Evolutionary conservation across 495 filamentous ascomycete genomes (phyloP), one percentile per base, ranked within the genome.

Genomic region (Neurospora terricola): DNA sequence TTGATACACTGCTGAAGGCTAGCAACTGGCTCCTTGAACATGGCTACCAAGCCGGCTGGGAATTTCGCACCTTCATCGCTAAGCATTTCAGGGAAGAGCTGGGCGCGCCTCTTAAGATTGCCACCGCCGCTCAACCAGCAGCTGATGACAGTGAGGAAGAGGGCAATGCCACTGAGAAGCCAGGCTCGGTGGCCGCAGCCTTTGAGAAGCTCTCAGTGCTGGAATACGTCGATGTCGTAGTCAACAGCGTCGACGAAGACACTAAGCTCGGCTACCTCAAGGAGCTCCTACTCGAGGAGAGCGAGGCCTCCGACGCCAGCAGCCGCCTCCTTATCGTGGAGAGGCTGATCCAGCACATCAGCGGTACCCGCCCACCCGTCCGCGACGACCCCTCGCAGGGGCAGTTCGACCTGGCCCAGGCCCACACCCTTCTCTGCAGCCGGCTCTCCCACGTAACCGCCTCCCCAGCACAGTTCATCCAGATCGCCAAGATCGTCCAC

Each of bases 401-500:
- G 1, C 54, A 30, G 4, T 81, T 81, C 42, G 76, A 78, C 71
- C 77, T 83, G 12, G 69, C 80, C n/a, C 69, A 75, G 59, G 77
- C 79, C 10, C 80, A 82, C 73, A 79, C 71, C 75, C 34, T 73
- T 2, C 71, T 82, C 54, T 78, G 79, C 70, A 66, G 48, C 39
- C 62, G 72, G 9, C 73, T 81, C 16, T 36, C 36, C 1, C 38
- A 66, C 5, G 36, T 69, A 10, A 69, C 38, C 12, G 54, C 66
- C 16, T 40, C 38, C 12, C 36, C 71, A 1, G 10, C 84, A 16
- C 83, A 88, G 69, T 91, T 92, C 73, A 86, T 83, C 70, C 82
- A 90, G n/a, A 82, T 85, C 23, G 82, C 86, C 42, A 87, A 89
- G 73, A 85, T 81, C 14, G 76, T 91, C 70, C 77, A 85, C 38